Base-by-base conservation (phyloP, 2,329 filamentous ascomycete genomes). In the Xylariales sp. region DNA sequence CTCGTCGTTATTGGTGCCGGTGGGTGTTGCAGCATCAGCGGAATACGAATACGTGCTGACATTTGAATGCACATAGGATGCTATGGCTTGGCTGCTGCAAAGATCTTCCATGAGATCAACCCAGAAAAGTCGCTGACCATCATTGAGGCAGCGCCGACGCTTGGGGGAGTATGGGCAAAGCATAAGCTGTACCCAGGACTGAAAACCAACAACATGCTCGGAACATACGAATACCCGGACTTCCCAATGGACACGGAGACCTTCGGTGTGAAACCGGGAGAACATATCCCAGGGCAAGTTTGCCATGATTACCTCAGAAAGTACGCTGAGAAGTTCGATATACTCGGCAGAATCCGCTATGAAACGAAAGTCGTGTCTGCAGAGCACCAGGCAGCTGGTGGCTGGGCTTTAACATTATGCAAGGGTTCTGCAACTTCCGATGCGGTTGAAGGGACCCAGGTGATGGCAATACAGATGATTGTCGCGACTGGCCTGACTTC, bases 181-280 rank as follows among this genome's bases (percentile, higher is more conserved):
- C 67, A 83, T 27, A 73, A 84, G 1, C 62, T 88, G 1, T 84
- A 89, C 56, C 76, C 80, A 0, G 80, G 78, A 1, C 70, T 91
- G 36, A 84, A 80, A 52, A 81, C 77, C 40, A 90, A 91, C 61
- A 89, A 89, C 53, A 73, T 87, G 57, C 59, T 82, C 9, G 84
- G 85, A 3, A 84, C 78, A 0, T 87, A 82, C 50, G 83, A 90
- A 58, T 88, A 77, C 52, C 78, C 79, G 0, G 86, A 88, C 51
- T 87, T 86, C 45, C 82, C 84, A 14, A 84, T 90, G 79, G 68
- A 73, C 44, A 60, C 65, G 6, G 70, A 71, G 15, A 75, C 45
- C 48, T 70, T 70, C 43, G 65, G 59, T 18, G 67, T 75, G 28
- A 65, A 59, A 33, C 39, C 46, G 5, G 75, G 74, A 12, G 57